Base-by-base conservation (phyloP, 1,284 basidiomycete genomes). In the Ceratobasidium sp. region DNA sequence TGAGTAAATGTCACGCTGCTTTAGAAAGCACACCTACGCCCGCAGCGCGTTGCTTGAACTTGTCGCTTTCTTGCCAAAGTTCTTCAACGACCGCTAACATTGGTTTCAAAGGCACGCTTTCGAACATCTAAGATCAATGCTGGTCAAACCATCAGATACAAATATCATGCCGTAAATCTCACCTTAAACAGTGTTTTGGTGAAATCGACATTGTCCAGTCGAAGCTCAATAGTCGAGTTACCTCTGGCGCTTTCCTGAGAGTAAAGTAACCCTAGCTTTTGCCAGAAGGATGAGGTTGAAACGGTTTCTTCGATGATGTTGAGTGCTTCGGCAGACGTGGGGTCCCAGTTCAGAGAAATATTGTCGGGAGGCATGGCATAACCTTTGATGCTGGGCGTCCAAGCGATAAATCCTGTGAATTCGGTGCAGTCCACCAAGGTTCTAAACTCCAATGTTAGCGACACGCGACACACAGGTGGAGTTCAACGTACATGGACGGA, bases 21-120 rank as follows among this genome's bases (percentile, higher is more conserved):
- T 92, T 80, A 91, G 88, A 69, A 93, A 83, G 66, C 94, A 82
- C 10, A 59, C 96, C 86, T 86, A 99, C 97, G 69, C 93, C 95
- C 7, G 93, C 93, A 30, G 96, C 96, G 44, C 97, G 90, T 83
- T 97, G 96, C 85, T 96, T 95, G 87, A 96, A 97, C 77, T 96
- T 94, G 83, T 98, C 95, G 52, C 89, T 82, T 78, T 93, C 93
- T 46, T 86, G 87, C 65, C 94, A 84, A 57, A 94, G 83, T 8
- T 89, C 87, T 64, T 95, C 92, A 46, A 92, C 85, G 16, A 86
- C 83, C 18, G 85, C 83, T 65, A 94, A 84, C 16, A 94, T 84
- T 27, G 85, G 84, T 54, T 89, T 86, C 35, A 95, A 83, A 6
- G 87, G 85, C 44, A 87, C 86, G 78, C 88, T 86, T 73, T 90